Evolutionary conservation across 2,329 filamentous ascomycete species (phyloP), one percentile per base, ranked within the genome.

Genomic region (Pseudogymnoascus sp.): DNA sequence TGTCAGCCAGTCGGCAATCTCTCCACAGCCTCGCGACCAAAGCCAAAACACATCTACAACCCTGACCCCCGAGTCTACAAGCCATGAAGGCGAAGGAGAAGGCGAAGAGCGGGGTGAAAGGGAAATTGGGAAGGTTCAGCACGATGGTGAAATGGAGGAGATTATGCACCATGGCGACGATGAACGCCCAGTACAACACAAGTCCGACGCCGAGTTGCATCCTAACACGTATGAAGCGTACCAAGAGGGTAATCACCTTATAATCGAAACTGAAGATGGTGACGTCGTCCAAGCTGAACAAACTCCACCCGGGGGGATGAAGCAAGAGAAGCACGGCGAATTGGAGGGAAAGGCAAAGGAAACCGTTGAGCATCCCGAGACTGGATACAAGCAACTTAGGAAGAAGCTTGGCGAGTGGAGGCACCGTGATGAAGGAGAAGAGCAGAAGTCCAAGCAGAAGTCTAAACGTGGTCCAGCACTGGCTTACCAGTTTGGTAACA

Each of bases 1-100:
- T 2, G 87, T 97, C 66, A 89, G 83, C 62, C 85, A 95, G 69
- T 96, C 92, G 34, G 94, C 94, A 21, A 96, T 97, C 66, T 85
- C 82, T 65, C 94, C 94, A 34, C 74, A 75, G 55, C 73, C 64
- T 52, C 61, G 67, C 56, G 66, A 63, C 58, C 65, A 70, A 45
- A 68, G 66, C 41, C 66, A 63, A 61, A 52, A 35, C 62, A 68
- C 58, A 37, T 68, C 62, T 60, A 68, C 65, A 60, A 70, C 68
- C 18, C 60, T 70, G 38, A 71, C 66, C 2, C 68, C 67, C 3
- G 67, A 68, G 66, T n/a, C 60, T 65, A 38, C 65, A 12, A 61
- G 52, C 5, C 62, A 66, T 13, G 61, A 65, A n/a, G 67, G 67
- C 10, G 65, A 72, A 19, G 74, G 74, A 61, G 66, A 65, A 57